Evolutionary conservation across 1,139 yeast genomes (phyloP), one percentile per base, ranked within the genome.

Genomic region (Zygotorulaspora mrakii): DNA sequence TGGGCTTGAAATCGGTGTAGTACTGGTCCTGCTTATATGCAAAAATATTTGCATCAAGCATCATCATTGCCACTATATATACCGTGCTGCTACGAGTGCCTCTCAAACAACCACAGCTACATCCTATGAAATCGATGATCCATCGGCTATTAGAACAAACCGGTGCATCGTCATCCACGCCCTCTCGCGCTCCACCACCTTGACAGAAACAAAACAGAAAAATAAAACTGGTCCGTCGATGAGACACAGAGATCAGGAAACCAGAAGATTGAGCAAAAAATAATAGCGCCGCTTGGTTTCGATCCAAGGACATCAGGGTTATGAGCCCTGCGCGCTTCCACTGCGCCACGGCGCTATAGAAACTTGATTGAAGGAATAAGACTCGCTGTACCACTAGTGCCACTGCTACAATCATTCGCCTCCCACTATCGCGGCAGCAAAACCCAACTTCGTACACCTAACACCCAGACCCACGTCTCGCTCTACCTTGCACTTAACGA

Each of bases 261-360:
- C 7, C 7, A 7, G 7, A 20, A 7, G 10, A 20, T 10, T 10
- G 32, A 44, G 31, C 40, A 37, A 49, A 48, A 46, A 48, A 54
- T 46, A 51, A 44, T 85, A 86, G 95, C 95, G 94, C 84, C 84
- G 91, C 94, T 81, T 74, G 89, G 96, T 87, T 85, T 87, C 95
- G 96, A 87, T 87, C 95, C 94, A 74, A 80, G 94, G 95, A 85
- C 95, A 82, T 86, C 95, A 85, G 95, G 95, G 96, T 87, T 87
- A 87, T 86, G 94, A 83, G 94, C 94, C 94, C 94, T 82, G 94
- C 94, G 94, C 95, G 95, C 95, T 85, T 83, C 95, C 95, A 79
- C 95, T 85, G 95, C 95, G 95, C 91, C 94, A 84, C 88, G 78
- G 79, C 84, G 86, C 85, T 69, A 36, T 31, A 35, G 25, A 38